These are phyloP conservation scores for Septoria linicola DNA, from an alignment of 2,329 filamentous ascomycete genomes.

Conservation along the genomic window DNA sequence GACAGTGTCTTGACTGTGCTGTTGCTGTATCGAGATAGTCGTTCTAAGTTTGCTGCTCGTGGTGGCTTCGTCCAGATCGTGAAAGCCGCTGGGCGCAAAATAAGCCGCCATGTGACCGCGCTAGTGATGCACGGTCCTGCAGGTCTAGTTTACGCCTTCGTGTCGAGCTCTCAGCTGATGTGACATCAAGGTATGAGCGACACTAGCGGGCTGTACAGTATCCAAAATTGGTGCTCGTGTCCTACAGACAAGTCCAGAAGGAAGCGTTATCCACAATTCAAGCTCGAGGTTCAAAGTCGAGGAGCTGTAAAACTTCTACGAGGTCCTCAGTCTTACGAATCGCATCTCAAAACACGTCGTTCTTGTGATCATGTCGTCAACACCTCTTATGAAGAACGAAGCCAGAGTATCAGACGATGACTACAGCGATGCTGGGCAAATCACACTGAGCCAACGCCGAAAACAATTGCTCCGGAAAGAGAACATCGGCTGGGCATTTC, in stretches of 20 bases:
- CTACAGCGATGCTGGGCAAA: constrained; percentile 20
- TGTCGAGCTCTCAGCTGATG: constrained; percentile 12
- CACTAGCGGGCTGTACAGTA: not conserved
- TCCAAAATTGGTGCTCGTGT: constrained; percentile 12
- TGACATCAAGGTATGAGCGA: not conserved
- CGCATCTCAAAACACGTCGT: not conserved
- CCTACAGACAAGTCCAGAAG: constrained; percentile 1
- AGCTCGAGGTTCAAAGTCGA: not conserved
- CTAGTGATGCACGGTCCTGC: constrained; percentile 10
- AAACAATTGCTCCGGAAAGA: constrained; percentile 13
- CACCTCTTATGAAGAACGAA: constrained; percentile 17
- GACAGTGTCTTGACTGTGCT: constrained; percentile 1
- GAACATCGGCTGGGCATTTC: constrained; percentile 20
- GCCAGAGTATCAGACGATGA: constrained; percentile 15
- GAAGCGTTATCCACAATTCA: not conserved
- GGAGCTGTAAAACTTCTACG: constrained; percentile 3
- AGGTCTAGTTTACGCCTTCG: constrained; percentile 9
- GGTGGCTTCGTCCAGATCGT: constrained; percentile 5
- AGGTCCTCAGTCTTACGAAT: not conserved
- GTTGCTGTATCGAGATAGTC: constrained; percentile 1
- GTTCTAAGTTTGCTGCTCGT: not conserved
- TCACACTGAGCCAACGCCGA: not conserved
- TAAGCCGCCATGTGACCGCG: constrained; percentile 4
- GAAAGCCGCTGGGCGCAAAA: not conserved
- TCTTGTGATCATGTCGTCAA: constrained; percentile 14